phyloP scores from a whole-genome alignment of 208 protist genomes.

The Acanthamoeba royreba region DNA sequence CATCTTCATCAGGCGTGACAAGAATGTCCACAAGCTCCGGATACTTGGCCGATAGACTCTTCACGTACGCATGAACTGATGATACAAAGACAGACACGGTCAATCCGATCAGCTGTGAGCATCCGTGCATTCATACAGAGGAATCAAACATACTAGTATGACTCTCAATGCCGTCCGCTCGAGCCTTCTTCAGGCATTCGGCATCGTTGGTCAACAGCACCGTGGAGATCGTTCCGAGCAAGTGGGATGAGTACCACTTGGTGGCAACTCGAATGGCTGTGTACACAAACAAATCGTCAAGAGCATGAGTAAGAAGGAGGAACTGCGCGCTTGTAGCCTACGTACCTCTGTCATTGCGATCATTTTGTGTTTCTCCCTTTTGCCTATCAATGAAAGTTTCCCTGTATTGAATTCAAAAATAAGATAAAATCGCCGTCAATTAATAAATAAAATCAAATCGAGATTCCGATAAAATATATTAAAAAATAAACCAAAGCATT shows the following conservation, averaged over 20 bases:
- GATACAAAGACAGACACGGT: not conserved
- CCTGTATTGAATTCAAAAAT: not conserved
- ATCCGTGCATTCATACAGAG: not conserved
- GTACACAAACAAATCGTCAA: not conserved
- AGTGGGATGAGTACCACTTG: slow-evolving; percentile 61
- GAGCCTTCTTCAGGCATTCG: not conserved
- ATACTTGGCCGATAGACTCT: slow-evolving; percentile 9
- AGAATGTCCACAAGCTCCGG: slow-evolving; percentile 56
- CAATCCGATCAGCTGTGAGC: not conserved
- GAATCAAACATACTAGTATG: not conserved
- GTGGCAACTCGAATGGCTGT: slow-evolving; percentile 56
- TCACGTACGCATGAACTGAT: slow-evolving; percentile 31
- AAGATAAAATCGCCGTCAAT: not conserved
- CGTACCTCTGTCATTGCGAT: slow-evolving; percentile 76
- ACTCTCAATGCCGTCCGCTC: not conserved
- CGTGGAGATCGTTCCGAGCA: not conserved
- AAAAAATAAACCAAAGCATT: too few species aligned
- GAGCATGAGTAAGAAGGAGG: not conserved
- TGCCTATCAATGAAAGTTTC: slow-evolving; percentile 59
- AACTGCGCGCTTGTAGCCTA: not conserved
- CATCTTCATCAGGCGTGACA: not conserved
- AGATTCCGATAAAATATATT: not conserved
- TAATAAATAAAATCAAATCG: not conserved
- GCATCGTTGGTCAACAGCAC: slow-evolving; percentile 56
- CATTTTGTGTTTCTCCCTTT: slow-evolving; percentile 69